A percentile compares a stretch with the other conserved stretches of the same genome.
Evolutionary conservation across 176 grass and related monocot species (phyloP).

Genomic region (Luzula sylvatica): DNA sequence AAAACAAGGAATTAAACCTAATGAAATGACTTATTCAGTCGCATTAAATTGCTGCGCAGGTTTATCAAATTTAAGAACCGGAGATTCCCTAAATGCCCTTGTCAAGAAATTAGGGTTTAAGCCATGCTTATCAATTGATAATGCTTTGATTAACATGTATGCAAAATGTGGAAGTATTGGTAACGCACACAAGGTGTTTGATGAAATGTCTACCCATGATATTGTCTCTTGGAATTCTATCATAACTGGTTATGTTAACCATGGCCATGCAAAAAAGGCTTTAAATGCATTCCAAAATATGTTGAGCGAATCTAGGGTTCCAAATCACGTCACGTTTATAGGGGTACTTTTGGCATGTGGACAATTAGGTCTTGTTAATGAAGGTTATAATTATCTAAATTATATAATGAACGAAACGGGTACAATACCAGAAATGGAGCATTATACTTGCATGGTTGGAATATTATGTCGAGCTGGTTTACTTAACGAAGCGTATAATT

Average conservation of each 20-base stretch:
- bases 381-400: slow-evolving; percentile 71
- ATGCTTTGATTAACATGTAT: slow-evolving; percentile 80
- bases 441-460: slow-evolving; percentile 71
- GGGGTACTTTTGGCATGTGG: slow-evolving; percentile 65
- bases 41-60: slow-evolving; percentile 51
- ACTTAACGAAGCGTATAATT: slow-evolving; percentile 49
- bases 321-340: slow-evolving; percentile 57
- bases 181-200: slow-evolving; percentile 40
- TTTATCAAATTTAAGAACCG: slow-evolving; percentile 59
- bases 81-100: slow-evolving; percentile 43
- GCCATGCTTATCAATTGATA: slow-evolving; percentile 28
- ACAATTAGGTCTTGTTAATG: slow-evolving; percentile 54
- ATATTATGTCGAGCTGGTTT: slow-evolving; percentile 52
- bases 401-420: slow-evolving; percentile 52
- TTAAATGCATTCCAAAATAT: slow-evolving; percentile 42
- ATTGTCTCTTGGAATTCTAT: slow-evolving; percentile 72
- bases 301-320: slow-evolving; percentile 31
- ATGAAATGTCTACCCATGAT: slow-evolving; percentile 34
- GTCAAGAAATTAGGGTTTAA: slow-evolving; percentile 43
- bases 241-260: slow-evolving; percentile 48
- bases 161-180: slow-evolving; percentile 62
- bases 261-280: slow-evolving; percentile 53
- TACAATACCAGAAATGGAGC: slow-evolving; percentile 51
- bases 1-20: slow-evolving; percentile 40
- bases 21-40: slow-evolving; percentile 55